Percentiles rank a stretch among this genome's conserved stretches.
Evolutionary conservation across 108 stramenopile genomes (phyloP).

Genomic region (Phaeodactylum tricornutum): DNA sequence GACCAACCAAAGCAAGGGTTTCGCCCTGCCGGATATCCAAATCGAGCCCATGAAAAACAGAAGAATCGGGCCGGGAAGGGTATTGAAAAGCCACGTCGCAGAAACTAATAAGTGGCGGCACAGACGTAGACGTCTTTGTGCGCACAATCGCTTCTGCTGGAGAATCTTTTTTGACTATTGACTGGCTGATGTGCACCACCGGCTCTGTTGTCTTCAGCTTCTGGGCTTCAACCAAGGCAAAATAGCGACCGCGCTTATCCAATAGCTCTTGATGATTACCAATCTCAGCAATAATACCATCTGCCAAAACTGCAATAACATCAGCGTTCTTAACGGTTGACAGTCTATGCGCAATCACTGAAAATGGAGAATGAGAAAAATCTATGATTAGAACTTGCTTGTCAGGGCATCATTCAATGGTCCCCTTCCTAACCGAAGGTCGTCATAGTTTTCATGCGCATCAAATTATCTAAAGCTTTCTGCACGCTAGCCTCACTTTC

Average conservation of each 20-base stretch:
- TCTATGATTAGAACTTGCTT: too few relatives aligned
- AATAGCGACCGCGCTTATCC: constrained; percentile 23
- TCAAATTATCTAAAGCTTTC: constrained; percentile 59
- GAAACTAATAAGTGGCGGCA: constrained; percentile 3
- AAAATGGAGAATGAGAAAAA: too few relatives aligned
- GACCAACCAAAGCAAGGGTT: constrained; percentile 60
- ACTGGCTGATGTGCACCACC: too few relatives aligned
- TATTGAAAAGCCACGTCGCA: constrained; percentile 1
- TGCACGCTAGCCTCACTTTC: constrained; percentile 69
- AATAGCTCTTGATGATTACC: constrained; percentile 83
- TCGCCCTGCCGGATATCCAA: constrained; percentile 34
- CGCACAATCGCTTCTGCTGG: neutral
- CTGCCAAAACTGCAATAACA: constrained; percentile 75
- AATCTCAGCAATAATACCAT: constrained; percentile 74
- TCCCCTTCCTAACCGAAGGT: too few relatives aligned
- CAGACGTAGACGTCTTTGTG: neutral
- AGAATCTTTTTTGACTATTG: neutral
- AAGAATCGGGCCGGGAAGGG: constrained; percentile 9
- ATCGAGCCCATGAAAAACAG: constrained; percentile 29
- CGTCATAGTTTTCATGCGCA: constrained; percentile 37
- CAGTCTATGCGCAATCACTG: constrained; percentile 89
- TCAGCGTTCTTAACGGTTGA: constrained; percentile 82
- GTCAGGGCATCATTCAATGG: too few relatives aligned
- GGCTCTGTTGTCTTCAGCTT: neutral
- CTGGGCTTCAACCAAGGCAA: constrained; percentile 29